Evolutionary conservation across 2,329 filamentous ascomycete genomes (phyloP), one percentile per base, ranked within the genome.

Genomic region (Stagonosporopsis vannaccii): DNA sequence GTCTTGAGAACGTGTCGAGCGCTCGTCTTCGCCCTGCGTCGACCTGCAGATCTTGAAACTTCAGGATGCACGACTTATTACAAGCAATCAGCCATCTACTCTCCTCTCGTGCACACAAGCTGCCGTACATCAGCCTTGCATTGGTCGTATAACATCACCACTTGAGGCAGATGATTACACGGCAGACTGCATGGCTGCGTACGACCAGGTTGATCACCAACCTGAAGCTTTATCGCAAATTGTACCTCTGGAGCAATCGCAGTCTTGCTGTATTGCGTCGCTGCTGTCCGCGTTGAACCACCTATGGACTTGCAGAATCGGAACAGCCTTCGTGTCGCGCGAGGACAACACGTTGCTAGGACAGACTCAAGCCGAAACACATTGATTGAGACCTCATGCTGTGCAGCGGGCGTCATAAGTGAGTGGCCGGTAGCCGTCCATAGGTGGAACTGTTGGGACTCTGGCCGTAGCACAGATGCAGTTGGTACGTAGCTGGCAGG

Each of bases 361-460:
- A 59, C 56, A 65, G 52, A 56, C 46, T 49, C 39, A 56, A 40
- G 42, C 22, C 52, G 45, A 58, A 51, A 56, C 46, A 50, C 40
- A 53, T 49, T 53, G 35, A 63, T 51, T 60, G 52, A 62, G 43
- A 42, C 56, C 46, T 52, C 26, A 61, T 63, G 67, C 41, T 57
- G 67, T 72, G 64, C 61, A 42, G 57, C 60, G 56, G 61, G 28
- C 55, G 58, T 62, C 25, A 26, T 44, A 48, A 52, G 54, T 56
- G 35, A 69, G 53, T 58, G 57, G 55, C 56, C 53, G 50, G 58
- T 59, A 63, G 51, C 59, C 54, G 60, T 54, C 51, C 52, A 44
- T 62, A 60, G 54, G 67, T 72, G 63, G 58, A 61, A 72, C 67
- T 72, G 68, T 72, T 73, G 70, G 60, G 65, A 55, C 51, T 51